A percentile compares a stretch with the other conserved stretches of the same genome.
Evolutionary conservation across 495 filamentous ascomycete species (phyloP).

Genomic region (Hyphodiscus hymeniophilus): DNA sequence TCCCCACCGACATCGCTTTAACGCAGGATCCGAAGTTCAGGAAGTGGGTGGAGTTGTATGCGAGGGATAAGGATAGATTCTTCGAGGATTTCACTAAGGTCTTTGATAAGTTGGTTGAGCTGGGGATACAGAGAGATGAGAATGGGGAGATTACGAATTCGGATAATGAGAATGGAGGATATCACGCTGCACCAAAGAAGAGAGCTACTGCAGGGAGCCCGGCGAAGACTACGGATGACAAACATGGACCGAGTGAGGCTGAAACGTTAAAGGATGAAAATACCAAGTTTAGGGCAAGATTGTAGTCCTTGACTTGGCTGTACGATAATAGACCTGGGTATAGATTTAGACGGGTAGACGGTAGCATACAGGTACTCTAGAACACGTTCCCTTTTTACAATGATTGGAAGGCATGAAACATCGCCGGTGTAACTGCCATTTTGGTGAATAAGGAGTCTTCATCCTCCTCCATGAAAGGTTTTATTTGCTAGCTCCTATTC

Average conservation of each 20-base stretch:
- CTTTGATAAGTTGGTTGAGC: slow-evolving; percentile 54
- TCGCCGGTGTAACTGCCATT: no score
- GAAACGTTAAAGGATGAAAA: slow-evolving; percentile 23
- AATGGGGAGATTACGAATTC: slow-evolving; percentile 40
- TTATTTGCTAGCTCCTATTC: no score
- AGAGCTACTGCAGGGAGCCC: slow-evolving; percentile 36
- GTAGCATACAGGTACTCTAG: no score
- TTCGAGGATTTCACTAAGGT: slow-evolving; percentile 51
- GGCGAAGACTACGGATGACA: slow-evolving; percentile 21
- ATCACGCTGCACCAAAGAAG: slow-evolving; percentile 53
- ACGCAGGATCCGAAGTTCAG: slow-evolving; percentile 27
- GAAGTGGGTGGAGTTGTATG: slow-evolving; percentile 51
- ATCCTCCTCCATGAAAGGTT: no score
- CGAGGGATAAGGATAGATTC: slow-evolving; percentile 52
- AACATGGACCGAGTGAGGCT: slow-evolving; percentile 19
- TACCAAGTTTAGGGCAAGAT: slow-evolving; percentile 22
- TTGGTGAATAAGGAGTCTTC: no score
- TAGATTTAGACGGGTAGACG: neutral
- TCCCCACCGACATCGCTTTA: slow-evolving; percentile 37
- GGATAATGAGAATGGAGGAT: slow-evolving; percentile 46
- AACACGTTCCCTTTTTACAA: no score
- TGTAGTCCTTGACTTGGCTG: slow-evolving; percentile 5
- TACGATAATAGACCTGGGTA: neutral
- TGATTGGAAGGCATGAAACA: no score
- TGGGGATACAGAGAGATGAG: slow-evolving; percentile 48